Conservation (phyloP, 2,329 filamentous ascomycete genomes). For the Stenocarpella maydis region DNA sequence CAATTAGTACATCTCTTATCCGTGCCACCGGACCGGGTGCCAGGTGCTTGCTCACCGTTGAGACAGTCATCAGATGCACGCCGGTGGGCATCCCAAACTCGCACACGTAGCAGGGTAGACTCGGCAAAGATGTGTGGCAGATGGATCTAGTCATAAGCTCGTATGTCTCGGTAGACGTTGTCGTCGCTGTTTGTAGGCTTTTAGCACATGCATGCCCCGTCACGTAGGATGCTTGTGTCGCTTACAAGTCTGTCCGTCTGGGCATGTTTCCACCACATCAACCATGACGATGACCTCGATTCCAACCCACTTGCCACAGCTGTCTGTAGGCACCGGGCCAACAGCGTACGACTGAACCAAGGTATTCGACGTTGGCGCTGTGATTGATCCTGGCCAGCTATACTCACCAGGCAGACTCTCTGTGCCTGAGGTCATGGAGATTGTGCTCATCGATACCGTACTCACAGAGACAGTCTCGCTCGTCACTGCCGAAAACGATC, state of each 20-base stretch:
- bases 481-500: background rate
- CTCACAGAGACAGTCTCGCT: constrained; percentile 10
- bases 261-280: constrained; percentile 34
- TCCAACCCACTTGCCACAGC: constrained; percentile 33
- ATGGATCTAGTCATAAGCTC: constrained; percentile 41
- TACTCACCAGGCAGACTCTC: constrained; percentile 18
- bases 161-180: constrained; percentile 34
- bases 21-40: background rate
- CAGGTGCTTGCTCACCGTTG: constrained; percentile 37
- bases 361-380: constrained; percentile 12
- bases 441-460: constrained; percentile 7
- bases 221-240: background rate
- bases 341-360: constrained; percentile 5
- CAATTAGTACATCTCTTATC: background rate
- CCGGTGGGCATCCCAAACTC: constrained; percentile 38
- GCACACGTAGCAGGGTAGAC: constrained; percentile 44
- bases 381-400: constrained; percentile 29
- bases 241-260: constrained; percentile 34
- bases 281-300: constrained; percentile 36
- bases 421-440: background rate
- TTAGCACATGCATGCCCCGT: background rate
- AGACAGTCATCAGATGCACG: constrained; percentile 40
- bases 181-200: constrained; percentile 17
- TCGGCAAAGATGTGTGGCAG: constrained; percentile 40
- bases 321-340: constrained; percentile 12